Evolutionary conservation across 805 yeast genomes (phyloP), one percentile per base, ranked within the genome.

Genomic region (Cyberlindnera petersonii): DNA sequence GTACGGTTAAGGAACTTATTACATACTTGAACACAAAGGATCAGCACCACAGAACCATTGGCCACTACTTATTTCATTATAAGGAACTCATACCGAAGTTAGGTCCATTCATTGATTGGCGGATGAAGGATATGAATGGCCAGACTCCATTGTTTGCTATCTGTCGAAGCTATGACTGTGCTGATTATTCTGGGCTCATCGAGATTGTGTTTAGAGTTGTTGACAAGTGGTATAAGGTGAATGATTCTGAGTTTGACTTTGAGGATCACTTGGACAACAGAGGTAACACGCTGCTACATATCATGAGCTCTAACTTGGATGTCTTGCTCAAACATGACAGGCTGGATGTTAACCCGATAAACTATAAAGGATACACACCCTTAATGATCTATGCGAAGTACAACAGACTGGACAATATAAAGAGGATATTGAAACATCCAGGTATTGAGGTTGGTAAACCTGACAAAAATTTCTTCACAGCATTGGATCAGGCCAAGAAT

Each of bases 101-200:
- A 9, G 94, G 95, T 0, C 56, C 56, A 2, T 71, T 65, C 31
- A 63, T 88, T 5, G 69, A 85, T 50, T 91, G 97, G 97, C 68
- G 65, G 6, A 56, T 61, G 11, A 72, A 71, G 36, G 97, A 89
- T 55, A 46, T 52, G 10, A 76, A 73, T 43, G 76, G 80, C 0
- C 86, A 84, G 49, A 86, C 97, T 0, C 94, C 97, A 0, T 62
- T 91, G 9, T 77, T 83, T 59, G 72, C 86, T 2, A 61, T 86
- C 3, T 78, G 86, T 47, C 64, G 96, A 39, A 77, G 88, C 47
- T 89, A 89, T 59, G 96, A 88, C 56, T 88, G 84, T 47, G 63
- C 74, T 0, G 60, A 77, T 24, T 89, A 88, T 57, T 55, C 65
- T 2, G 53, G 53, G 4, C 53, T 86, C 49, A 61, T 86, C 5